Conservation (phyloP, 768 basidiomycete species). For the Piloderma croceum region DNA sequence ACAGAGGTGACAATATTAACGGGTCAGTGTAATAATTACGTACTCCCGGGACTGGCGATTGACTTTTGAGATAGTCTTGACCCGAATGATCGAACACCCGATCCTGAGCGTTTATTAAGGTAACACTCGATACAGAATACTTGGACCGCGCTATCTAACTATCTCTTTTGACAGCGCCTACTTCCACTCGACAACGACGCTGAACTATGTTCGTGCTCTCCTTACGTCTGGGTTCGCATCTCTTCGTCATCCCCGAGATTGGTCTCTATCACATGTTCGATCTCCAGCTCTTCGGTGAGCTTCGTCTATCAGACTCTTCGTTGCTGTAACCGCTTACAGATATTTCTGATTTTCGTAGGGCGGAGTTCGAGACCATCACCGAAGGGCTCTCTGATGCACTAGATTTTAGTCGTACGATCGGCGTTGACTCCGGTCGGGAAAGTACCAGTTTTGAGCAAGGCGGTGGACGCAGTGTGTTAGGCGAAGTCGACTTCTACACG, state of each 20-base stretch:
- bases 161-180: conserved; percentile 58
- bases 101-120: conserved; percentile 87
- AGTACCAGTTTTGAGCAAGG: conserved; percentile 60
- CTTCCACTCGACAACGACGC: conserved; percentile 90
- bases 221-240: conserved; percentile 92
- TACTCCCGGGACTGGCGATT: conserved; percentile 7
- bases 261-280: conserved; percentile 90
- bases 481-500: conserved; percentile 92
- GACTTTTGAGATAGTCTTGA: conserved; percentile 45
- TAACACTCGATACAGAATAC: conserved; percentile 17
- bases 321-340: not conserved
- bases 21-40: conserved; percentile 42
- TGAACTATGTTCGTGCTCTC: conserved; percentile 87
- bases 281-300: conserved; percentile 64
- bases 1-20: conserved; percentile 94
- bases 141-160: not conserved
- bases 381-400: conserved; percentile 84
- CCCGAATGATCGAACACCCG: conserved; percentile 75
- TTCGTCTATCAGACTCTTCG: not conserved
- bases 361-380: conserved; percentile 82
- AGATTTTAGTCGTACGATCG: conserved; percentile 89
- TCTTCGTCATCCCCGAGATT: conserved; percentile 83
- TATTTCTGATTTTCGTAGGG: conserved; percentile 34
- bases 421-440: conserved; percentile 49
- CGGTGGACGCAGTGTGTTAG: conserved; percentile 63